Percentiles rank a stretch among this genome's conserved stretches.
Evolutionary conservation across 2,329 filamentous ascomycete genomes (phyloP).

Genomic region (Trichoderma sp.): DNA sequence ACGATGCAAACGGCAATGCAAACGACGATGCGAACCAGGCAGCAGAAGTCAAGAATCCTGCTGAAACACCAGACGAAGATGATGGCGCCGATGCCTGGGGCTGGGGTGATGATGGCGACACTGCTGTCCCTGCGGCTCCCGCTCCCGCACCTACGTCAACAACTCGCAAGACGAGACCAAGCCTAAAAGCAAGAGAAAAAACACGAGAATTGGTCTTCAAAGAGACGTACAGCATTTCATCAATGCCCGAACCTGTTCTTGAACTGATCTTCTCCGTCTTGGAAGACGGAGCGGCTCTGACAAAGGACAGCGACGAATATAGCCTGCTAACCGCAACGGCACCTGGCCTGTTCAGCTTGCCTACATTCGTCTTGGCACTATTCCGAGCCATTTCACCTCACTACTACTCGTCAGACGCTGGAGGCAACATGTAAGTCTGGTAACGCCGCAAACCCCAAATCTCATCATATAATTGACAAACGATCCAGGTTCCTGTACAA

Average conservation of each 20-base stretch:
- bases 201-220: slow-evolving; percentile 72
- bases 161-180: slow-evolving; percentile 12
- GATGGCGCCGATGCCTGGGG: slow-evolving; percentile 73
- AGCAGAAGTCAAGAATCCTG: slow-evolving; percentile 23
- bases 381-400: slow-evolving; percentile 76
- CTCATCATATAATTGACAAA: background rate
- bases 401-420: slow-evolving; percentile 65
- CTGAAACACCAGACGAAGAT: slow-evolving; percentile 33
- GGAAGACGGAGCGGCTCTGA: slow-evolving; percentile 63
- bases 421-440: slow-evolving; percentile 62
- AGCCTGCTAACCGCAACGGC: slow-evolving; percentile 68
- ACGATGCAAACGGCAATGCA: slow-evolving; percentile 34
- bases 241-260: slow-evolving; percentile 78
- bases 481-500: slow-evolving; percentile 63
- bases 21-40: slow-evolving; percentile 27
- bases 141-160: slow-evolving; percentile 11
- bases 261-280: slow-evolving; percentile 62
- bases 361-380: slow-evolving; percentile 73
- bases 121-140: slow-evolving; percentile 31
- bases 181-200: slow-evolving; percentile 33
- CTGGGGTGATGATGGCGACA: slow-evolving; percentile 71
- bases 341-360: slow-evolving; percentile 69
- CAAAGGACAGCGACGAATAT: slow-evolving; percentile 51
- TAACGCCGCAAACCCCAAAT: background rate
- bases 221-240: slow-evolving; percentile 87